These are phyloP conservation scores for Marasmius sp. DNA, from an alignment of 1,284 basidiomycete genomes.

Conservation along the genomic window DNA sequence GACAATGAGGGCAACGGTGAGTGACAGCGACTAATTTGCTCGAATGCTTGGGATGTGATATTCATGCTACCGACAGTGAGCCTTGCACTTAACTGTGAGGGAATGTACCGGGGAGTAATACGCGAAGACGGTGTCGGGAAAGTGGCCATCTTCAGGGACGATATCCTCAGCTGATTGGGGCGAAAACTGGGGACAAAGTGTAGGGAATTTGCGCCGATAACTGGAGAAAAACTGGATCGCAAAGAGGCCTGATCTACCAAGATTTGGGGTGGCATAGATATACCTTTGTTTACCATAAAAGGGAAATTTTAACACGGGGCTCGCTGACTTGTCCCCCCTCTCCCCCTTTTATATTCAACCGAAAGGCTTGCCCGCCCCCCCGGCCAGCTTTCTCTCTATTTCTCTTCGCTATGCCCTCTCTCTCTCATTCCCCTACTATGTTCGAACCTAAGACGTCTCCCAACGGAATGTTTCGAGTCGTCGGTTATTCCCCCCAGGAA, in stretches of 20 bases:
- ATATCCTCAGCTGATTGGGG: constrained; percentile 36
- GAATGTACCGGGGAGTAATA: constrained; percentile 82
- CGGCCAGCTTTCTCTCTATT: not conserved
- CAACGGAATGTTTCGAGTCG: constrained; percentile 51
- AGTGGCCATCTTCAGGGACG: constrained; percentile 78
- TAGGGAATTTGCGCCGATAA: too few species aligned
- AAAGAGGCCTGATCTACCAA: not conserved
- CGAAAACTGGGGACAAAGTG: too few species aligned
- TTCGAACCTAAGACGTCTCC: not conserved
- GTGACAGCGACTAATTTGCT: constrained; percentile 12
- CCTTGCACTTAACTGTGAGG: constrained; percentile 69
- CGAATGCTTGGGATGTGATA: constrained; percentile 5
- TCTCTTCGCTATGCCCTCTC: not conserved
- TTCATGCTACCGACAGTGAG: constrained; percentile 42
- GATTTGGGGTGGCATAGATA: not conserved
- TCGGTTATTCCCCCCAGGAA: constrained; percentile 58
- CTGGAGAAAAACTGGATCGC: too few species aligned
- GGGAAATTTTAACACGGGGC: not conserved
- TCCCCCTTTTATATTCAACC: not conserved
- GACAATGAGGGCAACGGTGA: constrained; percentile 64
- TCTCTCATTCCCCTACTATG: not conserved
- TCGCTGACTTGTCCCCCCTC: not conserved
- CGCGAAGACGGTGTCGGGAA: constrained; percentile 62
- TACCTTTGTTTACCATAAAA: not conserved
- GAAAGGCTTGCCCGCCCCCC: not conserved